Conservation (phyloP, 192 early-diverging fungal genomes). For the Chytriomyces sp. region DNA sequence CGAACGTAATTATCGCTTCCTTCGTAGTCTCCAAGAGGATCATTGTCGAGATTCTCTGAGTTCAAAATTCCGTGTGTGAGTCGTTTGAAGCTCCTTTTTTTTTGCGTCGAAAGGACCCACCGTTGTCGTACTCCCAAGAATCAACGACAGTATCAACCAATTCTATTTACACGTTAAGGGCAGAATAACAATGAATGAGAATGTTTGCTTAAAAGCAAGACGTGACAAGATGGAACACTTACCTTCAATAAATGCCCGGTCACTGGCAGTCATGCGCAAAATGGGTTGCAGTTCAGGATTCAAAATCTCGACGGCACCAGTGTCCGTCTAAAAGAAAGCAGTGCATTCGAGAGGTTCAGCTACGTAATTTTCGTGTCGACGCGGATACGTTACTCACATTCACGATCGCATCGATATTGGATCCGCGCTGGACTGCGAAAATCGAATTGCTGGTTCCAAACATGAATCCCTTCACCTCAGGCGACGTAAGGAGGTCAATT, state of each 20-base stretch:
- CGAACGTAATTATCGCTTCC: conserved; percentile 27
- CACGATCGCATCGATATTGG: conserved; percentile 28
- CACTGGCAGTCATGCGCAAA: conserved; percentile 2
- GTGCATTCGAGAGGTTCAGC: not conserved
- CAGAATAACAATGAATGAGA: not conserved
- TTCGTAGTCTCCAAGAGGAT: conserved; percentile 27
- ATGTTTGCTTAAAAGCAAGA: not conserved
- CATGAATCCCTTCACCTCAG: conserved; percentile 12
- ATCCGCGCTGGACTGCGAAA: conserved; percentile 25
- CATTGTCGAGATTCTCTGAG: conserved; percentile 13
- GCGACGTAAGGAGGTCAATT: conserved; percentile 21
- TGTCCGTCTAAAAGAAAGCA: conserved; percentile 24
- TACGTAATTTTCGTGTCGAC: too few species aligned
- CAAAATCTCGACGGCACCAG: conserved; percentile 25
- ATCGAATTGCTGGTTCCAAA: conserved; percentile 31
- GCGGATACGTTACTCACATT: conserved; percentile 19
- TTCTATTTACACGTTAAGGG: not conserved
- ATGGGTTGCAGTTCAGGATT: conserved; percentile 3
- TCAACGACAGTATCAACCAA: conserved; percentile 28
- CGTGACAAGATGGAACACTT: not conserved
- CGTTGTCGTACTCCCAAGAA: conserved; percentile 11
- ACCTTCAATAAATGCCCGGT: conserved; percentile 37
- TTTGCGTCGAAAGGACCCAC: not conserved
- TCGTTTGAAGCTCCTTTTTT: not conserved
- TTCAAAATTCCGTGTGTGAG: not conserved